Base-by-base conservation (phyloP, 2,329 filamentous ascomycete species). In the Colletotrichum magnum region DNA sequence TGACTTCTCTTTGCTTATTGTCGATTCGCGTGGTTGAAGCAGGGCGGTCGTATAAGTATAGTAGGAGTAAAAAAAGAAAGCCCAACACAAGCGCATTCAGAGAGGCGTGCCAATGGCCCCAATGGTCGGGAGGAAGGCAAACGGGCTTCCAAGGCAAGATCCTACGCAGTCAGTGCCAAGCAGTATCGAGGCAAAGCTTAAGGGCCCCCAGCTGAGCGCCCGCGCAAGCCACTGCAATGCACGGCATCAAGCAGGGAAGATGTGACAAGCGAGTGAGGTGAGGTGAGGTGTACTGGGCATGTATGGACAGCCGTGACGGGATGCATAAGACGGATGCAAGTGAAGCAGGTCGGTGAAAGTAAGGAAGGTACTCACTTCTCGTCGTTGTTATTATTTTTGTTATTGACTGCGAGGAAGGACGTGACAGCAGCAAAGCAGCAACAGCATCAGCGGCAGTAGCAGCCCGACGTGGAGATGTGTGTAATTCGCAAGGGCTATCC, bases 121-220 rank as follows among this genome's bases (percentile, higher is more conserved):
- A 51, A 63, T 57, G 21, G 15, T 26, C 21, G 16, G 21, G 13
- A 4, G 45, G 45, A 28, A n/a, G 15, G 28, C 36, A 56, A 36
- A n/a, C 43, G 32, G 18, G 65, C 52, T 54, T 18, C 15, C 26
- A 47, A 48, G 58, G 36, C 15, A 58, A 56, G 62, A 39, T 61
- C 62, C 21, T 36, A 52, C 9, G 60, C 50, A 51, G 50, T 9
- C 16, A 28, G 51, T 56, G 62, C 56, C 62, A 69, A 60, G 62
- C 21, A 24, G 61, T 66, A 43, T 36, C 54, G 57, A 59, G 43
- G 62, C 7, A 60, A 66, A 69, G 66, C 56, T 57, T 66, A 66
- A 60, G 18, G 36, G 16, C 18, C 21, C 28, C 32, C 13, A 51
- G 32, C 48, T 50, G 50, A 66, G 56, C 32, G 32, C 59, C 64